These are phyloP conservation scores for Isoetes engelmannii DNA, from an alignment of 83 land plant genomes.

Conservation along the genomic window DNA sequence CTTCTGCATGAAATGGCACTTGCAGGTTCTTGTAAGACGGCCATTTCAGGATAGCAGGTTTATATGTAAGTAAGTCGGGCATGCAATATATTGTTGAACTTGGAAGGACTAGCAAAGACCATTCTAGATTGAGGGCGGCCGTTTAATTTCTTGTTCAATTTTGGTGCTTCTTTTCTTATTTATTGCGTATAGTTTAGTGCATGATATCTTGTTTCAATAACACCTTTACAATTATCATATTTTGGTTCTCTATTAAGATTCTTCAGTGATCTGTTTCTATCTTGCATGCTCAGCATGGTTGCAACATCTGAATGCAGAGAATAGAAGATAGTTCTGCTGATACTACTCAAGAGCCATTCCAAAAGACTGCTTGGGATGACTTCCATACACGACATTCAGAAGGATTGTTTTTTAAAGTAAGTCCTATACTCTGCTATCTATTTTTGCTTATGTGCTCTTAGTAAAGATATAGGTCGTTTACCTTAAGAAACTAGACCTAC, in stretches of 20 bases:
- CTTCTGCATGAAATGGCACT: too few species aligned
- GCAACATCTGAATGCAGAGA: neutral
- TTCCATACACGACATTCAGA: conserved; percentile 2
- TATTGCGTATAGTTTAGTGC: neutral
- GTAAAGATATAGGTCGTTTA: neutral
- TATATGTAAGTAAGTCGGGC: too few species aligned
- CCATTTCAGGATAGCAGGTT: too few species aligned
- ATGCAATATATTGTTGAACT: too few species aligned
- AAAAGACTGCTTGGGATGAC: neutral
- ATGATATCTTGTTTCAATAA: neutral
- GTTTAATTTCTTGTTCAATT: neutral
- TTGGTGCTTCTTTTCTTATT: too few species aligned
- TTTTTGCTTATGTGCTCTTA: neutral
- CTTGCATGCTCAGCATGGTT: too few species aligned
- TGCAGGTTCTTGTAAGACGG: too few species aligned
- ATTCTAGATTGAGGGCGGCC: too few species aligned
- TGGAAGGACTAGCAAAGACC: too few species aligned
- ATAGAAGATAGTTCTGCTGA: neutral
- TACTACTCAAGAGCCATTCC: neutral
- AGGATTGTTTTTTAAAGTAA: neutral
- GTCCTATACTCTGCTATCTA: neutral
- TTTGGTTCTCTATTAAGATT: too few species aligned
- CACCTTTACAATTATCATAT: neutral
- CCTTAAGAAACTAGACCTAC: neutral
- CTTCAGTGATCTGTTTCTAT: too few species aligned